Percentiles rank a stretch among this genome's conserved stretches.
These are phyloP conservation scores for Fusarium subglutinans DNA, from an alignment of 2,329 filamentous ascomycete genomes.

Conservation along the genomic window DNA sequence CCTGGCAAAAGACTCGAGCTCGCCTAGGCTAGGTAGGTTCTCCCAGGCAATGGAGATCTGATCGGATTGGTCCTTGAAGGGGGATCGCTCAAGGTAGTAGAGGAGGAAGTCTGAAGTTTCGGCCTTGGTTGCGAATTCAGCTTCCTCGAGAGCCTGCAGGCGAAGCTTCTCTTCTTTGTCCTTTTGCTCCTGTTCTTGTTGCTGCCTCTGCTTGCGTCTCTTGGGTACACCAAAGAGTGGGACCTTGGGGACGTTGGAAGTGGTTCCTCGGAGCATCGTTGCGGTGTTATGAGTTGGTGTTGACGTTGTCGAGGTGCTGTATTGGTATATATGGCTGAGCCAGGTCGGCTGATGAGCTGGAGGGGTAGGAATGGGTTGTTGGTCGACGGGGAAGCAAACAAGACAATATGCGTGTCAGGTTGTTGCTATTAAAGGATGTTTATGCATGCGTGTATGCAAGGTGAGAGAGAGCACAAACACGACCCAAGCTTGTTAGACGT, in stretches of 20 bases:
- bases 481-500: conserved; percentile 16
- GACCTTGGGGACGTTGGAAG: conserved; percentile 30
- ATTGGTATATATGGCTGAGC: neutral
- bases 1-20: conserved; percentile 46
- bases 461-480: conserved; percentile 27
- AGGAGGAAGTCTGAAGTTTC: conserved; percentile 47
- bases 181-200: conserved; percentile 36
- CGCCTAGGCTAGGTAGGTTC: conserved; percentile 47
- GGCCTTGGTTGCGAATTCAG: conserved; percentile 44
- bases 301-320: neutral
- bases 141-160: conserved; percentile 41
- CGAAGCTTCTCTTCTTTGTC: conserved; percentile 35
- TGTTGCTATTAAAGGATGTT: conserved; percentile 27
- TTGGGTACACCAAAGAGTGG: conserved; percentile 40
- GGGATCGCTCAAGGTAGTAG: conserved; percentile 45
- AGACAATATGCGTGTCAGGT: conserved; percentile 30
- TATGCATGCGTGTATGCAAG: conserved; percentile 18
- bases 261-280: conserved; percentile 36
- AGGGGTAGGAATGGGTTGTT: conserved; percentile 14
- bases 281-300: conserved; percentile 2
- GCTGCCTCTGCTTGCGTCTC: conserved; percentile 41
- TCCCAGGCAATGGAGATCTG: conserved; percentile 49
- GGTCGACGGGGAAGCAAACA: conserved; percentile 17
- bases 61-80: conserved; percentile 42
- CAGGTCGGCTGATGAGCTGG: conserved; percentile 13